Conservation (phyloP, 2,329 filamentous ascomycete species). For the Exophiala sideris region DNA sequence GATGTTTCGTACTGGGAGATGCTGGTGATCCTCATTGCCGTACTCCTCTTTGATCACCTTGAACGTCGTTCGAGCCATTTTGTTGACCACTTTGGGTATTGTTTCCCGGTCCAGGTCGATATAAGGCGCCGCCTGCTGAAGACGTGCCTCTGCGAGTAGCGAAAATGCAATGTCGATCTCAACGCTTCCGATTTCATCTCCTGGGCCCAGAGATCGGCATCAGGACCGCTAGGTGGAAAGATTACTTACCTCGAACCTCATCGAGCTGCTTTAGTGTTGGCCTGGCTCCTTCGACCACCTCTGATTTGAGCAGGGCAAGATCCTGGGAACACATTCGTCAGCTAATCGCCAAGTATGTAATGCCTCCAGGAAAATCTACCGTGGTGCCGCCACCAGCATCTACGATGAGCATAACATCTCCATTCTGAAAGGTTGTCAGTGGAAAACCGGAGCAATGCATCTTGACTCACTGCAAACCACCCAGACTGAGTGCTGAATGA, state of each 20-base stretch:
- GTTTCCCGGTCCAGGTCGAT: conserved; percentile 1
- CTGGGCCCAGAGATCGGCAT: background rate
- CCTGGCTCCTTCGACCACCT: background rate
- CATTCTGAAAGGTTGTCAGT: conserved; percentile 24
- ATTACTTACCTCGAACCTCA: conserved; percentile 1
- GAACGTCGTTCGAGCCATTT: background rate
- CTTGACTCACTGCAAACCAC: background rate
- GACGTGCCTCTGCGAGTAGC: background rate
- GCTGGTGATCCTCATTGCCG: background rate
- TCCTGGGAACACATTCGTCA: background rate
- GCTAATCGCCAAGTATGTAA: background rate
- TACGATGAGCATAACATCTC: conserved; percentile 48
- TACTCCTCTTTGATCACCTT: conserved; percentile 5
- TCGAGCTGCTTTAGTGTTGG: conserved; percentile 5
- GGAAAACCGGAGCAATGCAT: conserved; percentile 32
- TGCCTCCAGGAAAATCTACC: background rate
- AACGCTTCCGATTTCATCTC: conserved; percentile 2
- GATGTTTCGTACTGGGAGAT: conserved; percentile 1
- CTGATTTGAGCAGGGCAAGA: conserved; percentile 1
- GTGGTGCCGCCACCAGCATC: conserved; percentile 52
- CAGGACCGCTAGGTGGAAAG: background rate
- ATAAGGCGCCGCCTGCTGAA: background rate
- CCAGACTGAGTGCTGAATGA: conserved; percentile 34
- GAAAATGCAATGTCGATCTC: conserved; percentile 4
- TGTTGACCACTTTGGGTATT: conserved; percentile 1